phyloP scores from a whole-genome alignment of 2,329 filamentous ascomycete genomes.

The Trichoderma arundinaceum region DNA sequence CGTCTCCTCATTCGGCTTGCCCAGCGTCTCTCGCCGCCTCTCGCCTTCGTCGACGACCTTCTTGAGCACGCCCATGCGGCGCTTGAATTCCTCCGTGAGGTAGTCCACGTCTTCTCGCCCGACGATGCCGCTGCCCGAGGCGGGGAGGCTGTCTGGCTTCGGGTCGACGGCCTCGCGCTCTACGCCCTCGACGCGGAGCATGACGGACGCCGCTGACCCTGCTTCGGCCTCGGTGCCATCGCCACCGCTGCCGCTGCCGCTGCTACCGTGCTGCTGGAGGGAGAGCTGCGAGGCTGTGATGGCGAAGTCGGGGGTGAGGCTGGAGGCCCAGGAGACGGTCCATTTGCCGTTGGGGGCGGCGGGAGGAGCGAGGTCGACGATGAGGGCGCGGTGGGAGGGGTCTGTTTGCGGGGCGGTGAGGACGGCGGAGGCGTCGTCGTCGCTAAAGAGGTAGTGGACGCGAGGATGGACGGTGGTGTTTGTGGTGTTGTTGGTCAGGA shows the following conservation, averaged over 20 bases:
- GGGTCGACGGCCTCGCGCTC: constrained; percentile 46
- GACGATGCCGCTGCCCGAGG: constrained; percentile 42
- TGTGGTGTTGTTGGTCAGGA: constrained; percentile 77
- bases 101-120: constrained; percentile 55
- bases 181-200: constrained; percentile 48
- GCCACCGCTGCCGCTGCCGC: constrained; percentile 37
- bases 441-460: constrained; percentile 90
- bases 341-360: constrained; percentile 44
- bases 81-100: constrained; percentile 63
- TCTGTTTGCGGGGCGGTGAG: constrained; percentile 61
- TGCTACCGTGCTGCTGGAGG: constrained; percentile 50
- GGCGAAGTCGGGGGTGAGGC: constrained; percentile 75
- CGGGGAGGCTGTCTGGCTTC: constrained; percentile 38
- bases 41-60: constrained; percentile 60
- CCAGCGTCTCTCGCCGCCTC: constrained; percentile 45
- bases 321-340: constrained; percentile 70
- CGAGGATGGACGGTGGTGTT: constrained; percentile 80
- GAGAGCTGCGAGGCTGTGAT: constrained; percentile 54
- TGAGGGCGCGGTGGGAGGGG: constrained; percentile 53
- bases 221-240: constrained; percentile 4
- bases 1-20: constrained; percentile 17
- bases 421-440: constrained; percentile 78
- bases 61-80: constrained; percentile 60
- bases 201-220: constrained; percentile 33
- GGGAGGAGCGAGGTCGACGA: constrained; percentile 59